These are phyloP conservation scores for Crithidia thermophila DNA, from an alignment of 208 protist genomes.

Conservation along the genomic window DNA sequence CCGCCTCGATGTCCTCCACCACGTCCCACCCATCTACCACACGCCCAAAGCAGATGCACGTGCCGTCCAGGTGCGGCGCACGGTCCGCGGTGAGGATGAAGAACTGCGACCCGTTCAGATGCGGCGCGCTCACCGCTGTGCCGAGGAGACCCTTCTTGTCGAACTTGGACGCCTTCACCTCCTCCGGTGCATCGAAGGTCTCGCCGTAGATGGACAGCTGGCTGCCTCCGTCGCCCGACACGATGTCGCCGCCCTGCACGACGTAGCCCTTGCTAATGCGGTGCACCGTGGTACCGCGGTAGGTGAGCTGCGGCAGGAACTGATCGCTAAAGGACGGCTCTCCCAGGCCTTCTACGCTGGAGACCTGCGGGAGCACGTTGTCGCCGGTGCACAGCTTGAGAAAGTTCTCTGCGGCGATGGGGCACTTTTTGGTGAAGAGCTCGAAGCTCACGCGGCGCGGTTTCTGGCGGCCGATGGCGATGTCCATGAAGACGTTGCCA, in stretches of 20 bases:
- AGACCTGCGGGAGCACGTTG: slow-evolving; percentile 62
- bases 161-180: slow-evolving; percentile 92
- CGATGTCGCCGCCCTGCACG: slow-evolving; percentile 91
- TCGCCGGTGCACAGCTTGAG: slow-evolving; percentile 89
- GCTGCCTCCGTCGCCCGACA: slow-evolving; percentile 87
- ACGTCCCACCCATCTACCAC: slow-evolving; percentile 87
- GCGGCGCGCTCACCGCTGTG: slow-evolving; percentile 97
- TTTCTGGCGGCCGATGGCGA: slow-evolving; percentile 52
- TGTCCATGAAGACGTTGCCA: slow-evolving; percentile 77
- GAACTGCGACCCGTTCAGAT: slow-evolving; percentile 97
- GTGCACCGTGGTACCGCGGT: slow-evolving; percentile 92
- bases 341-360: slow-evolving; percentile 56
- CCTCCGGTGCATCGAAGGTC: slow-evolving; percentile 93
- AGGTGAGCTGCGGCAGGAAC: slow-evolving; percentile 89
- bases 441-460: slow-evolving; percentile 78
- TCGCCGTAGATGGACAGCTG: slow-evolving; percentile 98
- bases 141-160: slow-evolving; percentile 91
- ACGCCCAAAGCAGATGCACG: slow-evolving; percentile 96
- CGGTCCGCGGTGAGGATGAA: slow-evolving; percentile 85
- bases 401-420: slow-evolving; percentile 87
- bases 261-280: slow-evolving; percentile 92
- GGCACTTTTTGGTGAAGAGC: slow-evolving; percentile 78
- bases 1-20: slow-evolving; percentile 74
- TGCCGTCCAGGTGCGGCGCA: slow-evolving; percentile 87
- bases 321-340: slow-evolving; percentile 77